Evolutionary conservation across 768 basidiomycete species (phyloP).

Genomic region (Artomyces pyxidatus): DNA sequence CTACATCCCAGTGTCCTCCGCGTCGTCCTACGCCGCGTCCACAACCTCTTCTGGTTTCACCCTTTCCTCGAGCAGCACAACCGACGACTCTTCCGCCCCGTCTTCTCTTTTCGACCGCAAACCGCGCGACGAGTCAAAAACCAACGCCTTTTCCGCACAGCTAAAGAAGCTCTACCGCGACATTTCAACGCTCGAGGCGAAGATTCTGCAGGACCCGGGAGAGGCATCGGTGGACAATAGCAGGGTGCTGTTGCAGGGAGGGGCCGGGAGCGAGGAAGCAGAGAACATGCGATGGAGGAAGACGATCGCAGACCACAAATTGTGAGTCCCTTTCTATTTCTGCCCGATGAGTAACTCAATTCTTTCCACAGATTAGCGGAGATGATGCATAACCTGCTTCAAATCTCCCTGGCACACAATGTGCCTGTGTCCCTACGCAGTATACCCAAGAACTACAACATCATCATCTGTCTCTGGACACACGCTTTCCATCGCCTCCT

Average conservation of each 20-base stretch:
- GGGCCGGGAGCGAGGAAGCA: constrained; percentile 43
- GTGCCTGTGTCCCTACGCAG: constrained; percentile 84
- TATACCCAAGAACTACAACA: constrained; percentile 92
- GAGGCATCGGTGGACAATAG: constrained; percentile 42
- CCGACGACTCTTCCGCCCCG: constrained; percentile 64
- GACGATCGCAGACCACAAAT: constrained; percentile 73
- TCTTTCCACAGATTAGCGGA: constrained; percentile 67
- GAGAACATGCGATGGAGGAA: constrained; percentile 74
- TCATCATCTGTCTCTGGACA: constrained; percentile 89
- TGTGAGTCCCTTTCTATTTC: constrained; percentile 36
- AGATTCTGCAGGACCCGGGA: constrained; percentile 54
- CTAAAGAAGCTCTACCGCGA: constrained; percentile 79
- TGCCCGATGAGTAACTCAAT: constrained; percentile 1
- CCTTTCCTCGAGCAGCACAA: constrained; percentile 56
- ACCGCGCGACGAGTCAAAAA: constrained; percentile 38
- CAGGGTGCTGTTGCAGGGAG: constrained; percentile 21
- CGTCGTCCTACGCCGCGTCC: constrained; percentile 67
- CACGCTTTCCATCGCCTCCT: constrained; percentile 86
- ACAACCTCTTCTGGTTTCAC: constrained; percentile 62
- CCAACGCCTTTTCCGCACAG: constrained; percentile 62
- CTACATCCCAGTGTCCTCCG: constrained; percentile 66
- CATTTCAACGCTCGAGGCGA: constrained; percentile 73
- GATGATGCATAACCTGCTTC: constrained; percentile 80
- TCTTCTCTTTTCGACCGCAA: constrained; percentile 61
- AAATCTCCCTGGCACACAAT: constrained; percentile 76